Conservation (phyloP, 1,139 yeast species). For the Kazachstania sp. region DNA sequence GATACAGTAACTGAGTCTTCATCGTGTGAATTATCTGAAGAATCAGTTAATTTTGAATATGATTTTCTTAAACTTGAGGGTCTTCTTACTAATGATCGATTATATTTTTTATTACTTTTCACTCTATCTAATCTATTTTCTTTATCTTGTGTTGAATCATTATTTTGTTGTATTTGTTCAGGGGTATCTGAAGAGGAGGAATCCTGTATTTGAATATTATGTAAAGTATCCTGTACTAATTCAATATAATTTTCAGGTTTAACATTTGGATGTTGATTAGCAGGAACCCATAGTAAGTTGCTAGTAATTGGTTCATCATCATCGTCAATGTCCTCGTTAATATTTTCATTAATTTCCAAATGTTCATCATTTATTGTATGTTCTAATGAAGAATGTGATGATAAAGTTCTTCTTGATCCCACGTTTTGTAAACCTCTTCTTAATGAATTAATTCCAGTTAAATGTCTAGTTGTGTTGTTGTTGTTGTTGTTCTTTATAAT, state of each 20-base stretch:
- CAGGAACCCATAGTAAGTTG: constrained; percentile 83
- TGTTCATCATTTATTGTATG: background rate
- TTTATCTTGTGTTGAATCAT: background rate
- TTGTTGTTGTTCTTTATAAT: background rate
- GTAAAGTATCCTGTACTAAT: constrained; percentile 72
- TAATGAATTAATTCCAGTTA: constrained; percentile 16
- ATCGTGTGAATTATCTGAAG: background rate
- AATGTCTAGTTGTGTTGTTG: background rate
- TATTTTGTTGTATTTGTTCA: background rate
- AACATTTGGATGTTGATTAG: constrained; percentile 83
- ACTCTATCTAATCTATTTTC: constrained; percentile 17
- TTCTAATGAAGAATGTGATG: background rate
- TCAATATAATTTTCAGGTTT: constrained; percentile 86
- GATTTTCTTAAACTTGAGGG: constrained; percentile 31
- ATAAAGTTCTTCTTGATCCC: background rate
- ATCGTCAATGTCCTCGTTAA: constrained; percentile 2
- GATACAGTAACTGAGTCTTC: background rate
- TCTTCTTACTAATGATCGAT: constrained; percentile 23
- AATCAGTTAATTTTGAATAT: constrained; percentile 22
- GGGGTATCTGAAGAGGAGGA: background rate
- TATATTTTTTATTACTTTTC: constrained; percentile 2
- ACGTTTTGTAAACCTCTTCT: constrained; percentile 10
- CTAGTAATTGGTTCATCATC: constrained; percentile 13
- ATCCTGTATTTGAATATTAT: constrained; percentile 45
- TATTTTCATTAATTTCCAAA: background rate